Base-by-base conservation (phyloP, 2,329 filamentous ascomycete genomes). In the Arthroderma uncinatum region DNA sequence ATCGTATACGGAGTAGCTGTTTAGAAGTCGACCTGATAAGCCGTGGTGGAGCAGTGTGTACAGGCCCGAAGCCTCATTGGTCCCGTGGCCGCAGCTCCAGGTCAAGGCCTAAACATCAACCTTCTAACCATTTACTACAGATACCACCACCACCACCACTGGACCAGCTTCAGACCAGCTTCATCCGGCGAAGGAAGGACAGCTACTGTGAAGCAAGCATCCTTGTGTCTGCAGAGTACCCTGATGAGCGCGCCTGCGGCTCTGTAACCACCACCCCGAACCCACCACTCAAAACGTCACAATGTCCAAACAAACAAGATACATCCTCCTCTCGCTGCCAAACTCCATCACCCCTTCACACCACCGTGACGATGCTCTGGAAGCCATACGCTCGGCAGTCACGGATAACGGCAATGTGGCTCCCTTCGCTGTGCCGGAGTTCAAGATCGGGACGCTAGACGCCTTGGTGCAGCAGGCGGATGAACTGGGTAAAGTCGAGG, bases 401-500 rank as follows among this genome's bases (percentile, higher is more conserved):
- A 78, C 82, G 53, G 75, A 82, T 58, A 88, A 95, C 65, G 89
- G 87, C 69, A 82, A 81, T 55, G 85, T 89, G 48, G 76, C 83
- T 54, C 83, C 84, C 1, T 96, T 97, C 69, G 76, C 82, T 57
- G 86, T 97, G 62, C 93, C 93, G 19, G 86, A 90, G 63, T 96
- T 98, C 81, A 98, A 97, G 78, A 95, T 98, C 71, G 93, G 93
- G 58, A 96, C 93, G 0, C 80, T 98, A 37, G 93, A 98, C 75
- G 89, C 87, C 39, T 79, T 98, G 58, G 90, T 98, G 47, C 89
- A 95, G 74, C 92, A 98, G 73, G 93, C 93, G 57, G 93, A 98
- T 68, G 93, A 97, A 68, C 78, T 98, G 56, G 81, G 85, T 59
- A 97, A 96, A 82, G 83, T 97, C 54, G 89, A 94, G 64, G 72